Percentiles rank a stretch among this genome's conserved stretches.
Evolutionary conservation across 495 filamentous ascomycete genomes (phyloP).

Genomic region (Xylaria nigripes): DNA sequence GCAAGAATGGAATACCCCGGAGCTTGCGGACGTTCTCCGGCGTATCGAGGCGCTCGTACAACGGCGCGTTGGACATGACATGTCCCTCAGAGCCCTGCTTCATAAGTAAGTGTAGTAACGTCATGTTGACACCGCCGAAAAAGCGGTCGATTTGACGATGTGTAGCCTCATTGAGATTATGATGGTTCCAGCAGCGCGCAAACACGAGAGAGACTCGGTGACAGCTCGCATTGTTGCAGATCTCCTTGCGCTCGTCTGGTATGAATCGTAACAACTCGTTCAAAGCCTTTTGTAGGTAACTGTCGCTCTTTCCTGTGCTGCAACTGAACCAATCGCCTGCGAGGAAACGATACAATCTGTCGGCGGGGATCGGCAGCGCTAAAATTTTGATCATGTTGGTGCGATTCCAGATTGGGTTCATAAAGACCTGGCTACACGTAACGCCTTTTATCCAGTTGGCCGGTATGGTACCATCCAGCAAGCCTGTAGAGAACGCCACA

Average conservation of each 20-base stretch:
- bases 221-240: constrained; percentile 56
- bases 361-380: constrained; percentile 37
- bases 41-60: constrained; percentile 40
- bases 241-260: constrained; percentile 46
- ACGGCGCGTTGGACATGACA: constrained; percentile 44
- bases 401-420: constrained; percentile 51
- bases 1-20: constrained; percentile 46
- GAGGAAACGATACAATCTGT: constrained; percentile 38
- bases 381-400: constrained; percentile 53
- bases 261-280: constrained; percentile 55
- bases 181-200: constrained; percentile 57
- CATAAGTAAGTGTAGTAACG: constrained; percentile 49
- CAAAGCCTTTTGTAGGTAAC: constrained; percentile 40
- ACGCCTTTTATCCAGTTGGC: constrained; percentile 52
- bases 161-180: constrained; percentile 54
- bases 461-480: constrained; percentile 58
- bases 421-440: constrained; percentile 56
- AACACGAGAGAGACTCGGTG: constrained; percentile 54
- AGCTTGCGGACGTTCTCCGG: constrained; percentile 43
- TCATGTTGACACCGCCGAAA: constrained; percentile 56
- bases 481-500: constrained; percentile 49
- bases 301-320: constrained; percentile 38
- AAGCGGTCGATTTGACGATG: constrained; percentile 55
- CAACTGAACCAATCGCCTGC: constrained; percentile 49
- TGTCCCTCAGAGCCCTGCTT: constrained; percentile 45